Evolutionary conservation across 2,329 filamentous ascomycete species (phyloP), one percentile per base, ranked within the genome.

Genomic region (Penicillium sp.): DNA sequence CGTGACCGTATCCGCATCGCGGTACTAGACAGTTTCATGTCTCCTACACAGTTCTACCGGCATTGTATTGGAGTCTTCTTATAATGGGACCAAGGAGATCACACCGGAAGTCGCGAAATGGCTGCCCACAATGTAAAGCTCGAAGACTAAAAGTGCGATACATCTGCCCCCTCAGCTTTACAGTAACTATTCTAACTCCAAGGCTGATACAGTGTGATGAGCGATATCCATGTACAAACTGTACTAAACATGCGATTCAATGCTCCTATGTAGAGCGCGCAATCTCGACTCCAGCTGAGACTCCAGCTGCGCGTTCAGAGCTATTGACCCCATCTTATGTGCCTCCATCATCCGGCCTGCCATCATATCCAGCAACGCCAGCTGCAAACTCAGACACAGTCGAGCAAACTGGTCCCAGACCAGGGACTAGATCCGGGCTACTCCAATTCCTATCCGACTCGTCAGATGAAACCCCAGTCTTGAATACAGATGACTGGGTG

Each of bases 41-140:
- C 25, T 13, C 27, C 14, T 35, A 33, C 31, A 14, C 33, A 18
- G 9, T 9, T 18, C 35, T 25, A 29, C 44, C 14, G 41, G 25
- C 29, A 18, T 13, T 6, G 18, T 31, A 18, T 30, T 33, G 14
- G 28, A 22, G 11, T 16, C 4, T 3, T 45, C 13, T 13, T 16
- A 47, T 19, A 27, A 59, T 64, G 61, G 58, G 59, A 10, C 55
- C 62, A 11, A 56, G 62, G 8, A 56, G 63, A 46, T 49, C 59
- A 10, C 63, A 64, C 46, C 54, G 51, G 11, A 65, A 65, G 38
- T 63, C 61, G 3, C 59, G 63, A 7, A 64, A 64, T 37, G 63
- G 63, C 2, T 65, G 62, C 38, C 56, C 56, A 3, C 53, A 57
- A 29, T 65, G 63, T 40, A 65, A 65, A 27, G 16, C 35, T 4